Evolutionary conservation across 768 basidiomycete species (phyloP).

Genomic region (Trametes meyenii): DNA sequence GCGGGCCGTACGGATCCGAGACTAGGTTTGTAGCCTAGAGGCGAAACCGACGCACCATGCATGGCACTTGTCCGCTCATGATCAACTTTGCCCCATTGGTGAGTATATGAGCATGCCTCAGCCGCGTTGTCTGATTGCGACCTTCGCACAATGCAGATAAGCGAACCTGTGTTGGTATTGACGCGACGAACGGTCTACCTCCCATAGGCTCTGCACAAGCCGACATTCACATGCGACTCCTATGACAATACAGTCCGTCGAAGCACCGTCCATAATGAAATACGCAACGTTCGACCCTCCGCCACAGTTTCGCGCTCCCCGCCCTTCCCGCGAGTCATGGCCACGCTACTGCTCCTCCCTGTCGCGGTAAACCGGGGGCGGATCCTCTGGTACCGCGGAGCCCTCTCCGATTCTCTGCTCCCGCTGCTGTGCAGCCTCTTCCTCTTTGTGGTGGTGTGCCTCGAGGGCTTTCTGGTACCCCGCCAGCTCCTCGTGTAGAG

Average conservation of each 20-base stretch:
- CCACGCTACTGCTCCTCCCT: constrained; percentile 10
- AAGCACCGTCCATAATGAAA: not conserved
- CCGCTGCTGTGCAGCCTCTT: constrained; percentile 10
- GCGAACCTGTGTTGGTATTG: not conserved
- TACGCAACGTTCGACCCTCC: not conserved
- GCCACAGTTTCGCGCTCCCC: not conserved
- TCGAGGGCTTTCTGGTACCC: constrained; percentile 31
- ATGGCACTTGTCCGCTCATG: not conserved
- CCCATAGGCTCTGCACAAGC: not conserved
- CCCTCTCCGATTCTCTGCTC: constrained; percentile 9
- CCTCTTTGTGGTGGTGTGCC: constrained; percentile 30
- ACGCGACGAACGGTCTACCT: not conserved
- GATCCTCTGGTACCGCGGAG: constrained; percentile 22
- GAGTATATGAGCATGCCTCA: not conserved
- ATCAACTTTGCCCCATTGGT: not conserved
- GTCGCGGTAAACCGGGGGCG: constrained; percentile 26
- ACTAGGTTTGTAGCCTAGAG: not conserved
- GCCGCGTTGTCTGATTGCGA: not conserved
- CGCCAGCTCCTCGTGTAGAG: constrained; percentile 25
- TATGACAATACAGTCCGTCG: not conserved
- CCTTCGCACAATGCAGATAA: not conserved
- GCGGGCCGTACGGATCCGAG: constrained; percentile 1
- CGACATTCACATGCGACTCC: not conserved
- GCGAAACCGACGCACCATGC: no score
- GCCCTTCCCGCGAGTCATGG: not conserved